Conservation (phyloP, 345 rosid genomes). For the Sisymbrium altissimum region DNA sequence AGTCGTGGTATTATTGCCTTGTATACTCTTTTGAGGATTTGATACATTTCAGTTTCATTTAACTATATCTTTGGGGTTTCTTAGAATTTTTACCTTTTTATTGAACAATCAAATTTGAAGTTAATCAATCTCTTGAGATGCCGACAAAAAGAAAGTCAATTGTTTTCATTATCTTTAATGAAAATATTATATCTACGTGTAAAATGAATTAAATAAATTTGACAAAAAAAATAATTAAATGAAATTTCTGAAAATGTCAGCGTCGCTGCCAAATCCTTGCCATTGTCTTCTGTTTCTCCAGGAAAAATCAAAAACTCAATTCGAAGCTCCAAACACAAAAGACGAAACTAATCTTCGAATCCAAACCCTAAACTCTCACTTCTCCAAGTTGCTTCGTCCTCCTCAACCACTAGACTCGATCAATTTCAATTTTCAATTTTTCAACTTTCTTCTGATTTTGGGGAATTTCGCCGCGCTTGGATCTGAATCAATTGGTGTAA, state of each 20-base stretch:
- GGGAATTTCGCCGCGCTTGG: neutral
- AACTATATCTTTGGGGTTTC: neutral
- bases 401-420: neutral
- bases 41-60: neutral
- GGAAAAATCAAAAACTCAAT: no score
- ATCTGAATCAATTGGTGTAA: slow-evolving; percentile 9
- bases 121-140: no score
- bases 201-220: no score
- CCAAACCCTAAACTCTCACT: neutral
- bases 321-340: neutral
- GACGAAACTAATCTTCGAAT: neutral
- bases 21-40: neutral
- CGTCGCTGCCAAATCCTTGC: no score
- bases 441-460: neutral
- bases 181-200: no score
- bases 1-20: neutral
- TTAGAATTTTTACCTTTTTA: neutral
- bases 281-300: no score
- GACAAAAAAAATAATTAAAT: no score
- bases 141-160: no score
- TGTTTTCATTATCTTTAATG: no score
- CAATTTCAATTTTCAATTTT: neutral
- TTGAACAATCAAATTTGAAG: no score
- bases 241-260: no score
- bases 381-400: neutral